Evolutionary conservation across 176 grass and related monocot species (phyloP), one percentile per base, ranked within the genome.

Genomic region (Lolium rigidum): DNA sequence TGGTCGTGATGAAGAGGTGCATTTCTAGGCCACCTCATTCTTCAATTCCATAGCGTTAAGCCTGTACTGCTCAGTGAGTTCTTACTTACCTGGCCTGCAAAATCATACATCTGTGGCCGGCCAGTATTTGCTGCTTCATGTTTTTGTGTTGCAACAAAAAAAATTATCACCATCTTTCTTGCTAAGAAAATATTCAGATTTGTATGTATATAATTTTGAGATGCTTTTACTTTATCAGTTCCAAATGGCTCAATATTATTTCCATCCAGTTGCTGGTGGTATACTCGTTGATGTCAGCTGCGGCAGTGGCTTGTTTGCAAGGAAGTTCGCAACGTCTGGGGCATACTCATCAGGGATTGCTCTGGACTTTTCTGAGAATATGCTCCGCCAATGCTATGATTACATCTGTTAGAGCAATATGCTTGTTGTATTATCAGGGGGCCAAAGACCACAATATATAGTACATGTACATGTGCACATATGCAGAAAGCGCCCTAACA

Each of bases 361-460:
- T 82, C 73, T 98, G 67, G 95, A 98, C 77, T 95, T 98, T 71
- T 98, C 95, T 38, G 93, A 98, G 89, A 98, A 98, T 88, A 98
- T 98, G 95, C 93, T 98, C 82, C 89, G 89, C 11, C 93, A 98
- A 46, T 98, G 89, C 76, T 93, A 98, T 80, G 93, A 95, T 44
- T 98, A 95, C 82, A 95, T 91, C 60, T n/a, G n/a, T n/a, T n/a
- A n/a, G n/a, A n/a, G n/a, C n/a, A n/a, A n/a, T n/a, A n/a, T n/a
- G n/a, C n/a, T n/a, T n/a, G n/a, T n/a, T n/a, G n/a, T n/a, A n/a
- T n/a, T n/a, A n/a, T n/a, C n/a, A n/a, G n/a, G n/a, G n/a, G n/a
- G n/a, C n/a, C n/a, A n/a, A n/a, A n/a, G n/a, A n/a, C n/a, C n/a
- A n/a, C n/a, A n/a, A n/a, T n/a, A n/a, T n/a, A n/a, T n/a, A n/a